These are phyloP conservation scores for Coprinopsis strossmayeri DNA, from an alignment of 768 basidiomycete genomes.

Conservation along the genomic window DNA sequence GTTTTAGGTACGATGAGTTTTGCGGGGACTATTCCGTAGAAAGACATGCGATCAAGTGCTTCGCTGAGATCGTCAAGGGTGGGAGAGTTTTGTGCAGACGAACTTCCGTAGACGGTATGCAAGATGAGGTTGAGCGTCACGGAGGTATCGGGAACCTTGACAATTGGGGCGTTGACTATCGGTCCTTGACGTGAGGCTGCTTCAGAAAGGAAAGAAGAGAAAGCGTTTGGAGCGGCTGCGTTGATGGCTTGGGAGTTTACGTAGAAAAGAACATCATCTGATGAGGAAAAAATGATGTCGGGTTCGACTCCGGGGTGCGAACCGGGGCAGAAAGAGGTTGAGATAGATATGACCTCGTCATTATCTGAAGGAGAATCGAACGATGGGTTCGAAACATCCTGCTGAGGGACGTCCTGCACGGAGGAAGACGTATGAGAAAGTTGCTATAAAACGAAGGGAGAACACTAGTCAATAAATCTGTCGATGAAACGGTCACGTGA, in stretches of 20 bases:
- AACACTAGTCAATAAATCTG: no score
- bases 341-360: slow-evolving; percentile 14
- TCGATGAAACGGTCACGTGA: no score
- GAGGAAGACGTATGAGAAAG: not conserved
- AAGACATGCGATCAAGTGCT: slow-evolving; percentile 30
- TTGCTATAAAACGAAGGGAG: no score
- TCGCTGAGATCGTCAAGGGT: slow-evolving; percentile 35
- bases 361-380: not conserved
- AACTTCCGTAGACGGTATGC: slow-evolving; percentile 42
- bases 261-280: slow-evolving; percentile 62
- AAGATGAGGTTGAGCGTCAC: slow-evolving; percentile 44
- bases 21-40: slow-evolving; percentile 16
- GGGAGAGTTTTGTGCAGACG: slow-evolving; percentile 45
- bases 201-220: slow-evolving; percentile 18
- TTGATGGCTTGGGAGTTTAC: slow-evolving; percentile 39
- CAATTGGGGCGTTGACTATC: not conserved
- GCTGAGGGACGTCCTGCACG: not conserved
- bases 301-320: slow-evolving; percentile 11
- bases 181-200: slow-evolving; percentile 2
- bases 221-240: slow-evolving; percentile 37
- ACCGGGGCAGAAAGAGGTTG: slow-evolving; percentile 23
- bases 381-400: no score
- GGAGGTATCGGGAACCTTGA: slow-evolving; percentile 34
- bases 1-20: slow-evolving; percentile 17
- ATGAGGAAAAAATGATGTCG: slow-evolving; percentile 38